phyloP scores from a whole-genome alignment of 2,329 filamentous ascomycete species.

The Fusarium gaditjirri region DNA sequence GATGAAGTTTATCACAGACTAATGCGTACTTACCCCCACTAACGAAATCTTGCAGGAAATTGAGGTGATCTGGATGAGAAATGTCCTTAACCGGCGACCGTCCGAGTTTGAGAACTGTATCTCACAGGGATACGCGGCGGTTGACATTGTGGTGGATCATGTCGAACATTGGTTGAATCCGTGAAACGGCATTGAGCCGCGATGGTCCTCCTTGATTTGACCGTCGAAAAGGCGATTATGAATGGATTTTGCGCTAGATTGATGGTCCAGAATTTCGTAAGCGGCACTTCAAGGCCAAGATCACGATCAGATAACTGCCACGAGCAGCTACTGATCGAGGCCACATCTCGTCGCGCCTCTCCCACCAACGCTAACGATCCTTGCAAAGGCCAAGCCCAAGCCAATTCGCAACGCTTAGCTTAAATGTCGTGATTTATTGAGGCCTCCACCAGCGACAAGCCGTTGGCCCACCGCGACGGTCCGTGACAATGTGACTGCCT shows the following conservation, averaged over 20 bases:
- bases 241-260: background rate
- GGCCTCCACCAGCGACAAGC: background rate
- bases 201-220: background rate
- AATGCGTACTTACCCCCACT: conserved; percentile 14
- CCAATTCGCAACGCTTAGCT: background rate
- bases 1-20: background rate
- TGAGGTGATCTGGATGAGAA: background rate
- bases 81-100: background rate
- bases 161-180: too few species aligned
- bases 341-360: background rate
- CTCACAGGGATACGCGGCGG: too few species aligned
- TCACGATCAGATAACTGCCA: background rate
- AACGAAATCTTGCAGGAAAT: background rate
- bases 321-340: background rate
- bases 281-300: background rate
- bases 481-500: background rate
- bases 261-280: background rate
- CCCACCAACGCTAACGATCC: background rate
- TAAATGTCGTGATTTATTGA: conserved; percentile 2
- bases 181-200: background rate
- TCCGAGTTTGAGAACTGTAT: background rate
- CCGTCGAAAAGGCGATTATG: rapidly evolving
- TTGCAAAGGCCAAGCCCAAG: background rate
- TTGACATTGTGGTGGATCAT: background rate
- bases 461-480: background rate